Percentiles rank a stretch among this genome's conserved stretches.
Evolutionary conservation across 345 rosid genomes (phyloP).

Genomic region (Arabis alpina): DNA sequence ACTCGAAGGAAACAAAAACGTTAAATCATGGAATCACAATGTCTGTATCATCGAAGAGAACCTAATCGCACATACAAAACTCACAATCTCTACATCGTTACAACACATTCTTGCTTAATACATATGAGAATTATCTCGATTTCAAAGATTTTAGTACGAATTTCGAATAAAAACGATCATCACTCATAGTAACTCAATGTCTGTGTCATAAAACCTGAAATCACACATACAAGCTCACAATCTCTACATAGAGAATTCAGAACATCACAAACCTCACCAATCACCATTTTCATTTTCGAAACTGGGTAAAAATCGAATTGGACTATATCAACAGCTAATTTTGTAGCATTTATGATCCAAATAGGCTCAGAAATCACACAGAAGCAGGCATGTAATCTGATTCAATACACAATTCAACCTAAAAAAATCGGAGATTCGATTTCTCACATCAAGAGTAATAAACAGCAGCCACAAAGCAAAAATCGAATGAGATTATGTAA

Average conservation of each 20-base stretch:
- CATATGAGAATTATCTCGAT: no score
- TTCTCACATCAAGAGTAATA: neutral
- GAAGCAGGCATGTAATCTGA: slow-evolving; percentile 1
- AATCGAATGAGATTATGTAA: neutral
- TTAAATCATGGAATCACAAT: no score
- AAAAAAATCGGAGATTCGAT: slow-evolving; percentile 33
- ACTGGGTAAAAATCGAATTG: slow-evolving; percentile 14
- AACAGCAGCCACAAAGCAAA: neutral
- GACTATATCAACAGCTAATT: neutral
- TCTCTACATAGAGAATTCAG: neutral
- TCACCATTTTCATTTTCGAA: neutral
- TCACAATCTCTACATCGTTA: no score
- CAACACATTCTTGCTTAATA: no score
- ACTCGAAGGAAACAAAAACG: no score
- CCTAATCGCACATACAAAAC: no score
- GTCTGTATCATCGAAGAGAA: no score
- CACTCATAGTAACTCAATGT: no score
- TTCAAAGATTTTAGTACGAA: no score
- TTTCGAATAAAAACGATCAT: no score
- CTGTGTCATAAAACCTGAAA: neutral
- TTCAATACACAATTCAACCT: slow-evolving; percentile 13
- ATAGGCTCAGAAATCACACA: neutral
- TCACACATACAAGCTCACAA: neutral
- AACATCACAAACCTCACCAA: neutral
- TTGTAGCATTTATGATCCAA: neutral